phyloP scores from a whole-genome alignment of 1,284 basidiomycete genomes.

The Entoloma clypeatum region DNA sequence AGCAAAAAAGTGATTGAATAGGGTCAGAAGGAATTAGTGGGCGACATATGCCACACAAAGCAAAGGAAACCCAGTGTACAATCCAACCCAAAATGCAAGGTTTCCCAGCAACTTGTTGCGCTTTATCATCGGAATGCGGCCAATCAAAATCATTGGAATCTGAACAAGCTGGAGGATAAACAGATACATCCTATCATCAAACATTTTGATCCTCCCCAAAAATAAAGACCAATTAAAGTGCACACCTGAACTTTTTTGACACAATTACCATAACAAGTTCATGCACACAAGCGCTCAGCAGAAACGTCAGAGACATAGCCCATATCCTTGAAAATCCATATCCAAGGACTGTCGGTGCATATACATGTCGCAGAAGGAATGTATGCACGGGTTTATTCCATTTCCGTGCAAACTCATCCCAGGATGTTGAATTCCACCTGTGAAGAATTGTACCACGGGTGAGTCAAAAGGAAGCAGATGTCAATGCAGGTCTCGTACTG shows the following conservation, averaged over 20 bases:
- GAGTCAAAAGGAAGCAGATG: neutral
- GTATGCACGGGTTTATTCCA: constrained; percentile 94
- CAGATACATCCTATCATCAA: constrained; percentile 62
- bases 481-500: constrained; percentile 11
- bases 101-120: constrained; percentile 78
- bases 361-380: constrained; percentile 94
- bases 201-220: neutral
- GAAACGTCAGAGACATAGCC: constrained; percentile 91
- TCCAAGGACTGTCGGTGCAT: constrained; percentile 79
- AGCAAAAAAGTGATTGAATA: too few species aligned
- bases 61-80: constrained; percentile 89
- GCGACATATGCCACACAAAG: constrained; percentile 85
- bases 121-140: constrained; percentile 72
- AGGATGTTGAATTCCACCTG: constrained; percentile 93
- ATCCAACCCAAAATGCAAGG: constrained; percentile 90
- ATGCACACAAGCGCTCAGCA: constrained; percentile 84
- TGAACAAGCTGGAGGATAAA: constrained; percentile 84
- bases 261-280: constrained; percentile 97
- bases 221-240: constrained; percentile 1
- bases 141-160: constrained; percentile 85
- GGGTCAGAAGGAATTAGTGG: constrained; percentile 39
- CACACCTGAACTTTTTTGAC: constrained; percentile 76
- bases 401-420: constrained; percentile 95
- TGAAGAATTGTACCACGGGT: neutral
- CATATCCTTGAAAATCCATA: constrained; percentile 71